These are phyloP conservation scores for Bipolaris victoriae DNA, from an alignment of 2,329 filamentous ascomycete genomes.

Conservation along the genomic window DNA sequence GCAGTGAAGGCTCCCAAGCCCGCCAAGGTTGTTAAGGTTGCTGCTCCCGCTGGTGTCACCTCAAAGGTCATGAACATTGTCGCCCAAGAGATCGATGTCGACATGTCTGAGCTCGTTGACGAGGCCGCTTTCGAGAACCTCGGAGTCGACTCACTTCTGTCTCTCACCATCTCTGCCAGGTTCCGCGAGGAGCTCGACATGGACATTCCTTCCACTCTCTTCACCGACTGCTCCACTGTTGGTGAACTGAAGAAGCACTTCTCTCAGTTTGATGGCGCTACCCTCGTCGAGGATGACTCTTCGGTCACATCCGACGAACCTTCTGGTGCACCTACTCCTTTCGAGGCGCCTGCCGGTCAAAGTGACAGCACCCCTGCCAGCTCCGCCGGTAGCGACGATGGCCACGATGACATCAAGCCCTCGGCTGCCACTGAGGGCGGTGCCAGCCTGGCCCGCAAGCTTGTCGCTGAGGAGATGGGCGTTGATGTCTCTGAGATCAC, in stretches of 20 bases:
- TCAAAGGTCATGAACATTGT: constrained; percentile 68
- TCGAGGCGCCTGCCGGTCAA: constrained; percentile 42
- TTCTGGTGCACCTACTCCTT: constrained; percentile 52
- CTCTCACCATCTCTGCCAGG: constrained; percentile 65
- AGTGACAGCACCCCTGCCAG: constrained; percentile 56
- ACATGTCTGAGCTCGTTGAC: constrained; percentile 64
- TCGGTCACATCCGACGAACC: constrained; percentile 50
- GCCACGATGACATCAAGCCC: constrained; percentile 45
- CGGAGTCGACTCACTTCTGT: constrained; percentile 67
- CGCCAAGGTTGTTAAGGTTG: constrained; percentile 55
- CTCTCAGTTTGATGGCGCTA: constrained; percentile 53
- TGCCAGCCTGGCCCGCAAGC: constrained; percentile 55
- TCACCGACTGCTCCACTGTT: constrained; percentile 65
- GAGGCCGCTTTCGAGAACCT: constrained; percentile 67
- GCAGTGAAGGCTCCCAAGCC: constrained; percentile 58
- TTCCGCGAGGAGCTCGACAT: constrained; percentile 67
- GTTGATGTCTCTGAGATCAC: constrained; percentile 65
- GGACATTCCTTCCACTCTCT: constrained; percentile 64
- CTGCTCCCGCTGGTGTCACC: constrained; percentile 54
- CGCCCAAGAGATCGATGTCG: constrained; percentile 68
- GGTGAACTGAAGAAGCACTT: constrained; percentile 66
- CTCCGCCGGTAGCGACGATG: constrained; percentile 56
- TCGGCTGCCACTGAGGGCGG: constrained; percentile 46
- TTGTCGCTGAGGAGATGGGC: constrained; percentile 65
- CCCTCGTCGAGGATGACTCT: constrained; percentile 49